phyloP scores from a whole-genome alignment of 2,329 filamentous ascomycete species.

The Sclerotinia sclerotiorum region DNA sequence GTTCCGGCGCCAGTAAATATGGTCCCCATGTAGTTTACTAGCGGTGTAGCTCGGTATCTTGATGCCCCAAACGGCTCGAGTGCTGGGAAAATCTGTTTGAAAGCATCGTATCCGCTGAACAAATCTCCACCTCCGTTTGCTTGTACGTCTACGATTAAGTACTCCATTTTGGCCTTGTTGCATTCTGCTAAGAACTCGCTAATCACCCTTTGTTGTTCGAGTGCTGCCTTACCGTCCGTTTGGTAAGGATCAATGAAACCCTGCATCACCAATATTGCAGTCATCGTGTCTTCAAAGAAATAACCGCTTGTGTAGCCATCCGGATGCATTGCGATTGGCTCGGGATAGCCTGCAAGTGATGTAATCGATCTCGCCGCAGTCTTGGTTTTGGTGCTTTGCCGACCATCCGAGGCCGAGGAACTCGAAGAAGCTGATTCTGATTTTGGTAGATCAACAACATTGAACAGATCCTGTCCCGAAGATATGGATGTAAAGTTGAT shows the following conservation, averaged over 20 bases:
- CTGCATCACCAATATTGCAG: slow-evolving; percentile 30
- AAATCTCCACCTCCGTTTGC: slow-evolving; percentile 59
- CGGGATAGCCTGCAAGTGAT: slow-evolving; percentile 26
- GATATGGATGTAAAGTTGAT: slow-evolving; percentile 30
- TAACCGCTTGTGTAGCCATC: slow-evolving; percentile 31
- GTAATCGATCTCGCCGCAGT: slow-evolving; percentile 8
- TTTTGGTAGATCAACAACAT: slow-evolving; percentile 22
- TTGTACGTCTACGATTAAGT: slow-evolving; percentile 51
- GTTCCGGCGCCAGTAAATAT: slow-evolving; percentile 17
- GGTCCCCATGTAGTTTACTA: slow-evolving; percentile 21
- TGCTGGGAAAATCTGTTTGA: slow-evolving; percentile 42
- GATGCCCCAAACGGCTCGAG: slow-evolving; percentile 44
- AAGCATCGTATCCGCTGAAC: slow-evolving; percentile 49
- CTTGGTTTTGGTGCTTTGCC: background rate
- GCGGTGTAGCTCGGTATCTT: slow-evolving; percentile 30
- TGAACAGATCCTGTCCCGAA: slow-evolving; percentile 27
- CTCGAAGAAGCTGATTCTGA: slow-evolving; percentile 5
- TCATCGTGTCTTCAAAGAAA: slow-evolving; percentile 29
- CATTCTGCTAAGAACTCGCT: slow-evolving; percentile 16
- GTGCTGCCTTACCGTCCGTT: background rate
- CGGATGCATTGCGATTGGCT: slow-evolving; percentile 23
- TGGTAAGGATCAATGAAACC: slow-evolving; percentile 32
- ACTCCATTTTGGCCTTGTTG: slow-evolving; percentile 18
- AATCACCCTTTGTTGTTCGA: slow-evolving; percentile 18
- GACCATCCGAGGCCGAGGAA: slow-evolving; percentile 8